Conservation (phyloP, 306 rosid species). For the Castanea mollissima region DNA sequence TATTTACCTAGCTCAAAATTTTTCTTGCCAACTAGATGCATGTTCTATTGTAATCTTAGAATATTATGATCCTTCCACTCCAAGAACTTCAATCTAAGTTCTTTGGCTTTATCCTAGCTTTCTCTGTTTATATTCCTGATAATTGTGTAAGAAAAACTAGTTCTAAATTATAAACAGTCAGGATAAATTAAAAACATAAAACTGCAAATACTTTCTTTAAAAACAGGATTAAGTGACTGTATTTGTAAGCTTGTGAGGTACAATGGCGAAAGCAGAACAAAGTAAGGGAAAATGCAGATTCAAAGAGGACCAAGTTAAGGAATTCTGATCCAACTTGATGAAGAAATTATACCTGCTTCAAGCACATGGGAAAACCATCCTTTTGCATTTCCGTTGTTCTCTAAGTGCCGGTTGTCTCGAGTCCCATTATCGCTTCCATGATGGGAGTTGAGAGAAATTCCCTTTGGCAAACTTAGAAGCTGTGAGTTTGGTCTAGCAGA, state of each 20-base stretch:
- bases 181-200: too few species aligned
- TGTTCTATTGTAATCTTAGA: too few species aligned
- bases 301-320: background rate
- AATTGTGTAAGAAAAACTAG: too few species aligned
- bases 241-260: too few species aligned
- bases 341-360: conserved; percentile 65
- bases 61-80: conserved; percentile 10
- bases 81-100: conserved; percentile 5
- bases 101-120: background rate
- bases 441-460: conserved; percentile 39
- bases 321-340: conserved; percentile 13
- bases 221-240: too few species aligned
- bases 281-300: background rate
- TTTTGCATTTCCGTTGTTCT: conserved; percentile 49
- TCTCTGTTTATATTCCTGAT: background rate
- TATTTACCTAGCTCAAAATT: too few species aligned
- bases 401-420: conserved; percentile 39
- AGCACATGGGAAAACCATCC: conserved; percentile 48
- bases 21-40: too few species aligned
- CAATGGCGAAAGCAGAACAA: too few species aligned
- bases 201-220: too few species aligned
- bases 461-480: conserved; percentile 47
- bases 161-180: too few species aligned
- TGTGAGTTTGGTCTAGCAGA: conserved; percentile 42
- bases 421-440: conserved; percentile 38